Conservation (phyloP, 495 filamentous ascomycete genomes). For the Hypoxylon fragiforme region DNA sequence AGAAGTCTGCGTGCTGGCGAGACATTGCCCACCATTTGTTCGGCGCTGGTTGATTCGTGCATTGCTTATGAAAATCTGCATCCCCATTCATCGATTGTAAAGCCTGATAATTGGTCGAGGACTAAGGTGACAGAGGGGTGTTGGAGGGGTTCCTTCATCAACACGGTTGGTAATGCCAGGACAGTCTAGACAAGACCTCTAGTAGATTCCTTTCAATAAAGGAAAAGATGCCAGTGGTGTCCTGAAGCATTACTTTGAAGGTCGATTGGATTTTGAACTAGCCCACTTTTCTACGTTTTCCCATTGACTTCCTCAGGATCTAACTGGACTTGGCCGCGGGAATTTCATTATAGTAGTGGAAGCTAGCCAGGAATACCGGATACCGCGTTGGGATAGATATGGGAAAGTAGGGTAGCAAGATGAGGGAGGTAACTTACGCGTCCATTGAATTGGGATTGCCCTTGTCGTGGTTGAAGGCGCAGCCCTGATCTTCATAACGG, state of each 20-base stretch:
- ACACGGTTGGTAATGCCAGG: background rate
- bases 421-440: constrained; percentile 52
- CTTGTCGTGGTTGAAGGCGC: constrained; percentile 89
- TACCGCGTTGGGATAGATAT: background rate
- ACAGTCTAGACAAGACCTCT: background rate
- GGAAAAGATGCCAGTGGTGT: no score
- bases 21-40: no score
- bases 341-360: constrained; percentile 8
- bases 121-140: background rate
- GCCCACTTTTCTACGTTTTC: constrained; percentile 6
- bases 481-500: constrained; percentile 87
- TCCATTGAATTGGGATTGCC: constrained; percentile 52
- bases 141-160: background rate
- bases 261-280: no score
- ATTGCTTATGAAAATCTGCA: no score
- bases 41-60: no score
- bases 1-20: background rate
- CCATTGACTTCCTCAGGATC: background rate
- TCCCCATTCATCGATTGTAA: no score
- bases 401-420: background rate
- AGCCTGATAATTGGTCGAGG: no score
- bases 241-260: no score
- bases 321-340: constrained; percentile 4
- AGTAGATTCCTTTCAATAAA: no score
- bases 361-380: constrained; percentile 3